Conservation (phyloP, 176 grass and related monocot species). For the Carex kokanica region DNA sequence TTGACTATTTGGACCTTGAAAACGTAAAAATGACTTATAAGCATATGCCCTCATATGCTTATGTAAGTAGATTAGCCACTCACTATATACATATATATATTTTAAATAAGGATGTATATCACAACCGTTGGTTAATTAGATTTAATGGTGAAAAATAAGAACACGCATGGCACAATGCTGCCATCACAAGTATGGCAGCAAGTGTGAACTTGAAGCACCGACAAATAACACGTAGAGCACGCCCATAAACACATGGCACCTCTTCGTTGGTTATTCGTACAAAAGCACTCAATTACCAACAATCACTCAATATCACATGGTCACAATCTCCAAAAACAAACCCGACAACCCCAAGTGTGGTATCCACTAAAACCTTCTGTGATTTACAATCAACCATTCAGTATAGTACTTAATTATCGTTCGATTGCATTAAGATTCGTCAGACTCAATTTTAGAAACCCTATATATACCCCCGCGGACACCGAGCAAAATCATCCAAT, state of each 20-base stretch:
- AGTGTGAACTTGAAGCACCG: neutral
- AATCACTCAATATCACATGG: neutral
- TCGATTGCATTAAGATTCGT: too few relatives aligned
- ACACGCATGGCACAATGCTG: neutral
- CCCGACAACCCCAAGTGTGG: neutral
- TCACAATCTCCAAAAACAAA: neutral
- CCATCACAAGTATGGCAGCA: neutral
- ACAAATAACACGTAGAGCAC: conserved; percentile 6
- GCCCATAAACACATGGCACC: neutral
- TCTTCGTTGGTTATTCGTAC: neutral
- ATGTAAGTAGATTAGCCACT: too few relatives aligned
- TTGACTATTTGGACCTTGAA: too few relatives aligned
- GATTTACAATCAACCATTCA: too few relatives aligned
- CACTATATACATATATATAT: too few relatives aligned
- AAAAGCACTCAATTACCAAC: neutral
- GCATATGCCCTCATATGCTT: too few relatives aligned
- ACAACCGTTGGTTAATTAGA: neutral
- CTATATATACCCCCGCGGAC: neutral
- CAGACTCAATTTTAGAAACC: too few relatives aligned
- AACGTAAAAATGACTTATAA: too few relatives aligned
- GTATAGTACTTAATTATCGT: too few relatives aligned
- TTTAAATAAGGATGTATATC: too few relatives aligned
- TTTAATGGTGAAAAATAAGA: neutral
- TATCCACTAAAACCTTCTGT: neutral
- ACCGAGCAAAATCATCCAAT: neutral